These are phyloP conservation scores for Botryotinia narcissicola DNA, from an alignment of 2,329 filamentous ascomycete species.

Conservation along the genomic window DNA sequence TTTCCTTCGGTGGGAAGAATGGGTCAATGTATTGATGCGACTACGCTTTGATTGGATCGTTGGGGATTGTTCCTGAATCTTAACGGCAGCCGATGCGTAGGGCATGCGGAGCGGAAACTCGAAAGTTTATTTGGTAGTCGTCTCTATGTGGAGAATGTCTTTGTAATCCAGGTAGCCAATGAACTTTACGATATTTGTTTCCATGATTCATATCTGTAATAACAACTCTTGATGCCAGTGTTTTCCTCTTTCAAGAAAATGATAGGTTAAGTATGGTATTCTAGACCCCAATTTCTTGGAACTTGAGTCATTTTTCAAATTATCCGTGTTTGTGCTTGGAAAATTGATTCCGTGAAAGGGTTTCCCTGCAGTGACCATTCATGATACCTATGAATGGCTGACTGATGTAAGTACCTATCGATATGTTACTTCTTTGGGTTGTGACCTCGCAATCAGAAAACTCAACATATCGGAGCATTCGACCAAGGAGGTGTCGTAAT, in stretches of 20 bases:
- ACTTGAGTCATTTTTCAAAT: background rate
- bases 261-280: background rate
- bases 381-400: background rate
- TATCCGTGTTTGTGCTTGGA: background rate
- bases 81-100: slow-evolving; percentile 10
- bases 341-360: background rate
- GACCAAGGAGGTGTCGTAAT: background rate
- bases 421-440: background rate
- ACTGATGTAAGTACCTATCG: background rate
- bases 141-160: background rate
- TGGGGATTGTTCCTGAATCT: slow-evolving; percentile 6
- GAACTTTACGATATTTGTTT: background rate
- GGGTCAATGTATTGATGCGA: background rate
- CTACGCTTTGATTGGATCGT: slow-evolving; percentile 19
- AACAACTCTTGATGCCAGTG: background rate
- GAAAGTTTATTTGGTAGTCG: background rate
- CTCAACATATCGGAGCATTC: background rate
- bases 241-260: background rate
- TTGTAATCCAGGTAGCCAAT: background rate
- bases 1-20: slow-evolving; percentile 10
- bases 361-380: slow-evolving; percentile 6
- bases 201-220: background rate
- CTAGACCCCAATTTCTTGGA: background rate
- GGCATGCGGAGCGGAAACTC: background rate
- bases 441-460: background rate